Evolutionary conservation across 2,329 filamentous ascomycete genomes (phyloP).

Genomic region (Epichloe amarillans): DNA sequence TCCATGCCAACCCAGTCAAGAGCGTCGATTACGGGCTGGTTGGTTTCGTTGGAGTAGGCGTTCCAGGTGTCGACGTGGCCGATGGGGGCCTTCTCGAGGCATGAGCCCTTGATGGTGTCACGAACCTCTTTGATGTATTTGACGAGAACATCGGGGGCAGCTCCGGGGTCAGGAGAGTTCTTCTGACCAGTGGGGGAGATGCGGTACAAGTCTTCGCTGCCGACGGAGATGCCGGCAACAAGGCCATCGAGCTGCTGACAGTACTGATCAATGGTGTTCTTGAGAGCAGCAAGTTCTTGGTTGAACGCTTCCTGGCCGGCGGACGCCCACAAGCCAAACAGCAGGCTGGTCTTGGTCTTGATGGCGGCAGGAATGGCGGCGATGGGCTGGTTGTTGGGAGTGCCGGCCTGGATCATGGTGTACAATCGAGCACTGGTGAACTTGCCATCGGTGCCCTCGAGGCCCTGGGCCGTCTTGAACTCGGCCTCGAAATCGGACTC

Average conservation of each 20-base stretch:
- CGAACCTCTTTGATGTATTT: constrained; percentile 60
- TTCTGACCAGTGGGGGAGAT: constrained; percentile 55
- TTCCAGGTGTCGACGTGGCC: constrained; percentile 91
- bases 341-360: constrained; percentile 60
- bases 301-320: constrained; percentile 47
- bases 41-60: constrained; percentile 59
- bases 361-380: constrained; percentile 73
- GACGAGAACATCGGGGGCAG: constrained; percentile 46
- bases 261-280: constrained; percentile 54
- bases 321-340: constrained; percentile 77
- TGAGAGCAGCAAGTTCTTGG: constrained; percentile 63
- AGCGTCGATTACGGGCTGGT: constrained; percentile 54
- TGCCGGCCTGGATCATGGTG: constrained; percentile 59
- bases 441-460: constrained; percentile 46
- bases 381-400: constrained; percentile 50
- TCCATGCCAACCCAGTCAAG: constrained; percentile 75
- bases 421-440: constrained; percentile 63
- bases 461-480: constrained; percentile 51
- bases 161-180: constrained; percentile 49
- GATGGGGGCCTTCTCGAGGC: constrained; percentile 42
- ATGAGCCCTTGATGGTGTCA: constrained; percentile 47
- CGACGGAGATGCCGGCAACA: constrained; percentile 73
- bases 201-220: constrained; percentile 78
- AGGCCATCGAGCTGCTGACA: constrained; percentile 50
- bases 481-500: constrained; percentile 56